A percentile compares a stretch with the other conserved stretches of the same genome.
These are phyloP conservation scores for Fomes fomentarius DNA, from an alignment of 1,284 basidiomycete genomes.

Conservation along the genomic window DNA sequence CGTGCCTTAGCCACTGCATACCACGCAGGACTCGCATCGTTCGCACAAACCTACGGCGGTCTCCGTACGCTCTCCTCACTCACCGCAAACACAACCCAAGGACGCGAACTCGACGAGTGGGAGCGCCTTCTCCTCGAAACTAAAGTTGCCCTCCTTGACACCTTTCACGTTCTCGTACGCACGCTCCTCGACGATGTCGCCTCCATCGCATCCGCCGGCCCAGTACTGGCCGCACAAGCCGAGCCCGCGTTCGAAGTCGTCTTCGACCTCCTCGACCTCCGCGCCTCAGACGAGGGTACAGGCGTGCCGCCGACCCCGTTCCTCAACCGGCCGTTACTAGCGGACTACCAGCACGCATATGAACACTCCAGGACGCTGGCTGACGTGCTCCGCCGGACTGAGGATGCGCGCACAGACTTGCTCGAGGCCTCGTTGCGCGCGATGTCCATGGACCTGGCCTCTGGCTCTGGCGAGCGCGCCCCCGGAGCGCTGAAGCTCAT, in stretches of 20 bases:
- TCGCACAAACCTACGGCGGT: constrained; percentile 66
- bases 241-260: constrained; percentile 60
- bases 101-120: constrained; percentile 59
- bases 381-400: constrained; percentile 48
- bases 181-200: constrained; percentile 53
- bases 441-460: constrained; percentile 35
- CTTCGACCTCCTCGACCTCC: constrained; percentile 56
- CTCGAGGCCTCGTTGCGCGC: constrained; percentile 52
- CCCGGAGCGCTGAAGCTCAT: constrained; percentile 64
- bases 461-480: constrained; percentile 41
- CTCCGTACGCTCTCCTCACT: constrained; percentile 37
- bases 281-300: neutral
- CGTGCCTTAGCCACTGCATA: constrained; percentile 61
- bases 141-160: constrained; percentile 71
- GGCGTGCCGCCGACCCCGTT: constrained; percentile 50
- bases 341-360: constrained; percentile 73
- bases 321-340: constrained; percentile 63
- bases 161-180: constrained; percentile 61
- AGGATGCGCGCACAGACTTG: constrained; percentile 59
- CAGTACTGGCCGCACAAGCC: constrained; percentile 45
- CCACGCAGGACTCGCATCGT: constrained; percentile 52
- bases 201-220: constrained; percentile 37
- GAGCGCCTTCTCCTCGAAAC: constrained; percentile 68
- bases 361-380: constrained; percentile 54
- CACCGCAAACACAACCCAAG: constrained; percentile 18